Evolutionary conservation across 805 yeast genomes (phyloP), one percentile per base, ranked within the genome.

Genomic region (Metschnikowia henanensis): DNA sequence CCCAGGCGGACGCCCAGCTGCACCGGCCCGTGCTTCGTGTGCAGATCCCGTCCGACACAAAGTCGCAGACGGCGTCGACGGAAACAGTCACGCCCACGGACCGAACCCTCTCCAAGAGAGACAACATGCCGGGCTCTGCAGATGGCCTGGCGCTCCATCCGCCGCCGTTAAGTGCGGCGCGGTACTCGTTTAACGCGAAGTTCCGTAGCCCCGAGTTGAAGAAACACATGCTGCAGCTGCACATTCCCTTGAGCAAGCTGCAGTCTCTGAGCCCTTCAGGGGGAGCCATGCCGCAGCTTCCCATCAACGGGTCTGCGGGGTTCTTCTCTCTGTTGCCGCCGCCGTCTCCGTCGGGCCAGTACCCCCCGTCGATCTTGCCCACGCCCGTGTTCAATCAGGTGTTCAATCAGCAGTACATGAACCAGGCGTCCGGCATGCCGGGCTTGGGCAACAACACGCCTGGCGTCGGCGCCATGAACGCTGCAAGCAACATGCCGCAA

Each of bases 1-100:
- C 37, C 18, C 46, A 35, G 19, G 43, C 47, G 13, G 55, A 52
- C 15, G 19, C 22, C 30, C 57, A 55, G 46, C 54, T 53, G 48
- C 57, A 50, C 37, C 62, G 89, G 46, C 89, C 89, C 1, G 73
- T 82, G 1, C 62, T 83, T 35, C 62, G 87, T 43, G 83, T 83
- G 9, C 81, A 80, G 52, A 83, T 83, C n/a, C 89, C 89, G 1
- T 67, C 66, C 5, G 79, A 73, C 55, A 49, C 66, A 41, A 66
- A 68, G 42, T 55, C 61, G 1, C 43, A 41, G 29, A 26, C 39
- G 7, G 70, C 72, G 58, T 60, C 76, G 55, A 71, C 76, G 39
- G 54, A 68, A 20, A 73, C 80, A 0, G 56, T 76, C 19, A 71
- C 81, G 4, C 79, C 80, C 1, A 37, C 72, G 10, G 67, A 70